Evolutionary conservation across 805 yeast genomes (phyloP).

Genomic region (Debaryomyces maramus): DNA sequence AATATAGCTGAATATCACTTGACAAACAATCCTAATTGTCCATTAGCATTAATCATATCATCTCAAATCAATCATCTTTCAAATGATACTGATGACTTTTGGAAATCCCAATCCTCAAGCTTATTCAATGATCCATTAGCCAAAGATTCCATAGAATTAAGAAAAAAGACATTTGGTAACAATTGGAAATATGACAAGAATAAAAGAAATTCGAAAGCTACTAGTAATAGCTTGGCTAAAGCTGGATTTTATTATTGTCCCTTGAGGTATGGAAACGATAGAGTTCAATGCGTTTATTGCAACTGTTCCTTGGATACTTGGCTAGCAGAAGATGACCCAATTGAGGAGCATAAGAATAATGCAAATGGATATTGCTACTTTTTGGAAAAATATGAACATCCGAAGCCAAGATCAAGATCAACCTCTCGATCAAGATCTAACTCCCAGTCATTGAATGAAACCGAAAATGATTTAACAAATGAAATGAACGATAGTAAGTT

Average conservation of each 20-base stretch:
- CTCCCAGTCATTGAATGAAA: background rate
- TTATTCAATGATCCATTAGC: conserved; percentile 35
- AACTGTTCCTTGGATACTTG: conserved; percentile 41
- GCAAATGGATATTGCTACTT: conserved; percentile 26
- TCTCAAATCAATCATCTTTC: conserved; percentile 11
- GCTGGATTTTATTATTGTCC: conserved; percentile 46
- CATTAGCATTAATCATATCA: conserved; percentile 15
- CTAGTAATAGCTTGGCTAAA: conserved; percentile 44
- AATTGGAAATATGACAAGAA: conserved; percentile 48
- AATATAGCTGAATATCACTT: conserved; percentile 21
- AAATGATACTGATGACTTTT: conserved; percentile 6
- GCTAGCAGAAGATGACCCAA: conserved; percentile 65
- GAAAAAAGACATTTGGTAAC: conserved; percentile 41
- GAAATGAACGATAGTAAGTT: background rate
- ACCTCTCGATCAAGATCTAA: conserved; percentile 4
- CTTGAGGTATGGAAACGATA: conserved; percentile 27
- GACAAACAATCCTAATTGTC: conserved; percentile 18
- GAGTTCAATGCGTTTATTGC: conserved; percentile 34
- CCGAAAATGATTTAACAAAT: background rate
- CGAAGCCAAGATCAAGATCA: conserved; percentile 3
- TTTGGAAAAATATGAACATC: conserved; percentile 14
- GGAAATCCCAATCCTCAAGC: conserved; percentile 17
- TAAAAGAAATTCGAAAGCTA: conserved; percentile 30
- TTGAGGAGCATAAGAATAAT: conserved; percentile 49
- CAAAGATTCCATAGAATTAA: conserved; percentile 26